These are phyloP conservation scores for Monilinia laxa DNA, from an alignment of 2,329 filamentous ascomycete species.

Conservation along the genomic window DNA sequence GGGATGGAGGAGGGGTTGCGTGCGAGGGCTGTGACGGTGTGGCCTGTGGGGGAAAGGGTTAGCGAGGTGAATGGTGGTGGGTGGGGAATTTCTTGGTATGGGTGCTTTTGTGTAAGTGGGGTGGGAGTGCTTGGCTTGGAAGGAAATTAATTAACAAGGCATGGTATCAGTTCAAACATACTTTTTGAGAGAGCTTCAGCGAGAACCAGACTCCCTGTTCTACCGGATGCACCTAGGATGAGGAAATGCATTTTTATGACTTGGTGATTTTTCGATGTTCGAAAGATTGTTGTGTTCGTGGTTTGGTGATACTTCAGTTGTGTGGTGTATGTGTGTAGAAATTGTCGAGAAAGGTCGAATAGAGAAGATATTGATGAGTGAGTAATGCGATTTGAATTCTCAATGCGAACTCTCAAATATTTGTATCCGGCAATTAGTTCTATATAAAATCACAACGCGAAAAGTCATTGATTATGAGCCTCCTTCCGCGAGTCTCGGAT, in stretches of 20 bases:
- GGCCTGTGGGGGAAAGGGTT: slow-evolving; percentile 35
- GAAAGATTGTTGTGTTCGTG: not conserved
- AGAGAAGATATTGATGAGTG: not conserved
- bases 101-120: not conserved
- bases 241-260: slow-evolving; percentile 46
- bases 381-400: not conserved
- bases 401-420: slow-evolving; percentile 6
- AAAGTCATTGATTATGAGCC: slow-evolving; percentile 1
- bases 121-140: not conserved
- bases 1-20: slow-evolving; percentile 43
- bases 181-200: slow-evolving; percentile 41
- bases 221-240: slow-evolving; percentile 48
- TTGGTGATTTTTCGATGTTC: not conserved
- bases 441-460: not conserved
- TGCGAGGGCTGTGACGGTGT: slow-evolving; percentile 49
- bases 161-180: not conserved
- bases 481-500: slow-evolving; percentile 3
- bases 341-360: not conserved
- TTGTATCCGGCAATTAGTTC: not conserved
- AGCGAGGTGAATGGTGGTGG: slow-evolving; percentile 1
- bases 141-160: not conserved
- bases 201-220: slow-evolving; percentile 48
- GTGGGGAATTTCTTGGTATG: not conserved
- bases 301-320: not conserved
- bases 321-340: not conserved